Percentiles rank a stretch among this genome's conserved stretches.
Evolutionary conservation across 1,284 basidiomycete species (phyloP).

Genomic region (Schizopora paradoxa): DNA sequence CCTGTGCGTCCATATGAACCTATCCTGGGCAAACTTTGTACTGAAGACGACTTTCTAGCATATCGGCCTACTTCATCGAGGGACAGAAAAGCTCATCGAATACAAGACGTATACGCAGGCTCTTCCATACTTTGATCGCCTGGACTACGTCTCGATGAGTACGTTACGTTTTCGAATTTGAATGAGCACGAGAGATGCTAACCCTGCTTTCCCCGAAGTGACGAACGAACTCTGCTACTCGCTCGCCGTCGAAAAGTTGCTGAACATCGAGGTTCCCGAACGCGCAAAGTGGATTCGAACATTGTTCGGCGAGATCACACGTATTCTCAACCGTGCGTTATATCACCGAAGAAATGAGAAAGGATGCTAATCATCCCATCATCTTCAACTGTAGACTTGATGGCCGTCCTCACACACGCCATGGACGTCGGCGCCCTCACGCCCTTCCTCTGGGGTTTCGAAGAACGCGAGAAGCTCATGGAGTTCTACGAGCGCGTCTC

Average conservation of each 20-base stretch:
- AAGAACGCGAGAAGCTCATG: slow-evolving; percentile 99
- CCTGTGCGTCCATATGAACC: slow-evolving; percentile 55
- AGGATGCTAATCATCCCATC: slow-evolving; percentile 25
- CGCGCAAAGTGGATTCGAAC: slow-evolving; percentile 99
- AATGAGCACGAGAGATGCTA: too few species aligned
- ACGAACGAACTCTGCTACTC: slow-evolving; percentile 97
- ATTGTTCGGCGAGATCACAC: slow-evolving; percentile 95
- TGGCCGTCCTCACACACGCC: slow-evolving; percentile 94
- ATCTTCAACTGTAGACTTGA: too few species aligned
- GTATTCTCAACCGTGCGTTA: slow-evolving; percentile 83
- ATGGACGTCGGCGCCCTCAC: slow-evolving; percentile 98
- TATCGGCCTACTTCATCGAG: slow-evolving; percentile 93
- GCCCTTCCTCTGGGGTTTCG: slow-evolving; percentile 99
- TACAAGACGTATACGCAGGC: slow-evolving; percentile 99
- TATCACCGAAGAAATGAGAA: slow-evolving; percentile 1
- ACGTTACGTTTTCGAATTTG: too few species aligned
- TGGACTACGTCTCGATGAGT: slow-evolving; percentile 99
- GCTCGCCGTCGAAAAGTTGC: slow-evolving; percentile 94
- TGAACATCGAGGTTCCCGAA: slow-evolving; percentile 98
- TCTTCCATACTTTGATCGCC: slow-evolving; percentile 97
- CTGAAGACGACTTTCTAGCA: slow-evolving; percentile 49
- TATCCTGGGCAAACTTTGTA: slow-evolving; percentile 1
- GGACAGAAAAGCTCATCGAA: slow-evolving; percentile 98
- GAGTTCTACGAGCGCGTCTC: slow-evolving; percentile 99
- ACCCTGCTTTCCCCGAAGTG: slow-evolving; percentile 59